Base-by-base conservation (phyloP, 2,329 filamentous ascomycete species). In the Blastomyces parvus region DNA sequence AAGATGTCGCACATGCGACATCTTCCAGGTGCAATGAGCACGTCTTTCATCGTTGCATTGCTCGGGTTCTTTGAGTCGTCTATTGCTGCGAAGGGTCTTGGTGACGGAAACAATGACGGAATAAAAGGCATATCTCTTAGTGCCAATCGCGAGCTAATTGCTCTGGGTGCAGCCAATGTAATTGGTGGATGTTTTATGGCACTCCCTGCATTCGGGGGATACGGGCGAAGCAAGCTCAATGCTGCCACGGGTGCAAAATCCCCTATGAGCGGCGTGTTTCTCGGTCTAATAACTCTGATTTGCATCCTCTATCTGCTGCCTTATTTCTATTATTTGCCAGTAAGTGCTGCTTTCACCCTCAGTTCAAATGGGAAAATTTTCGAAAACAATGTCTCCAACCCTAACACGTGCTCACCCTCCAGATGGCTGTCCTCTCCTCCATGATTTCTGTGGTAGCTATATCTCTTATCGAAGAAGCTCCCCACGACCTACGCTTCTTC, bases 31-130 rank as follows among this genome's bases (percentile, higher is more conserved):
- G 89, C 91, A 46, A 88, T 97, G 83, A 88, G 90, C 60, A 97
- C 94, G 0, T 89, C 91, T 0, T 96, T 99, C 71, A 82, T 97
- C 62, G 96, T 99, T 67, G 91, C 92, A 0, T 82, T 99, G 30
- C 86, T 99, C 0, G 94, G 94, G n/a, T 99, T 99, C 77, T 99
- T 99, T 70, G 94, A 99, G 76, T 96, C 91, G 2, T 96, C 91
- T 0, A 91, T 99, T 14, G 94, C 94, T 0, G 94, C 94, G 44
- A 97, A 97, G 77, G 93, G 90, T 66, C 79, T 99, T 2, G 89
- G 88, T 17, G 80, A 79, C 58, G 80, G 80, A 7, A 78, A 84
- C 52, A 80, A 80, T 60, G 84, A 88, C 66, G 85, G 85, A 11
- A 87, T 97, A 40, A 84, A 89, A 64, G 88, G 86, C 40, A 90